Evolutionary conservation across 495 filamentous ascomycete species (phyloP).

Genomic region (Acidomyces sp.): DNA sequence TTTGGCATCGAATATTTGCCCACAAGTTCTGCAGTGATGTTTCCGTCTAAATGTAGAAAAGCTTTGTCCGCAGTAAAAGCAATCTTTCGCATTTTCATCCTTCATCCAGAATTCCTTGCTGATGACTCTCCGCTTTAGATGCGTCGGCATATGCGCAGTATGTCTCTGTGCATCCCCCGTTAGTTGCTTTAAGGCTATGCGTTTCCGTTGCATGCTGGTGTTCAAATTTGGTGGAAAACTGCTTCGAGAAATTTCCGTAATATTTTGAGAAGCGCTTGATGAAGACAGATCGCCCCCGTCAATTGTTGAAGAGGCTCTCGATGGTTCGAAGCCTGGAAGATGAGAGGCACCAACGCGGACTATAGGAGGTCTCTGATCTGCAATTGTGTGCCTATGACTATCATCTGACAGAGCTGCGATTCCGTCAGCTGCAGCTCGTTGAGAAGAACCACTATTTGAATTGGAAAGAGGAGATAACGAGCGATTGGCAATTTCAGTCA

Average conservation of each 20-base stretch:
- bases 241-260: neutral
- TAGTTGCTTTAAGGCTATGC: conserved; percentile 12
- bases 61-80: conserved; percentile 77
- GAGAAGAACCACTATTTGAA: too few species aligned
- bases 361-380: conserved; percentile 21
- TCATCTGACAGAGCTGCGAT: too few species aligned
- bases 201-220: conserved; percentile 14
- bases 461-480: too few species aligned
- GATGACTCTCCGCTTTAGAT: conserved; percentile 52
- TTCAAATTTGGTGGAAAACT: conserved; percentile 18
- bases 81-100: conserved; percentile 95
- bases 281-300: conserved; percentile 29
- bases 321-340: conserved; percentile 36
- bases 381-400: too few species aligned
- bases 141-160: conserved; percentile 4
- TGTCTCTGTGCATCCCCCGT: neutral
- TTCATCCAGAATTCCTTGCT: conserved; percentile 99
- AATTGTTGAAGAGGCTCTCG: conserved; percentile 47
- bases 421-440: too few species aligned
- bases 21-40: conserved; percentile 88
- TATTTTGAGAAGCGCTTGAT: conserved; percentile 8
- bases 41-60: conserved; percentile 92
- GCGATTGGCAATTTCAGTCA: too few species aligned
- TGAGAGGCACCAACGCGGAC: conserved; percentile 39
- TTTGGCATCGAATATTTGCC: conserved; percentile 95